Evolutionary conservation across 805 yeast species (phyloP), one percentile per base, ranked within the genome.

Genomic region (Teunomyces kruisii): DNA sequence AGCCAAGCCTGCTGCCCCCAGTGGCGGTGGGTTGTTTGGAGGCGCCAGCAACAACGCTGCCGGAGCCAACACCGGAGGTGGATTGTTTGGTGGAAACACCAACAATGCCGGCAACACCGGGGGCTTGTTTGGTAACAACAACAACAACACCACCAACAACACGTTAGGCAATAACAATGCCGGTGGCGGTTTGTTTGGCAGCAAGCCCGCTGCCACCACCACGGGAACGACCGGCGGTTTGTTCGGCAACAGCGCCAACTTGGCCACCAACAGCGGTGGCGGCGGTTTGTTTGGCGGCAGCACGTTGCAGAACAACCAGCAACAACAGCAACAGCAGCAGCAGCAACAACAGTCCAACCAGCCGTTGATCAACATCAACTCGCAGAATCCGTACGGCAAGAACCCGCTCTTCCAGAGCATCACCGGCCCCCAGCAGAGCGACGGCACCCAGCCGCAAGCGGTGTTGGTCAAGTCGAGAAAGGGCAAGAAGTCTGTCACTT

Each of bases 321-420:
- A 48, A 54, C 57, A 46, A 30, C 62, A 55, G 31, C 57, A 49
- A 29, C 61, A 52, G 31, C 57, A 44, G 14, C 55, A 19, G 22
- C 22, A 19, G 33, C 57, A 49, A 29, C 61, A 53, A 32, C 57
- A 43, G 13, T 55, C 44, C 39, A 61, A 50, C 30, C 66, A 55
- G 39, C 52, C 64, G 16, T 50, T 64, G 39, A 57, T 57, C 27
- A 68, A 59, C 46, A 61, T 70, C 43, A 59, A 53, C 39, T 54
- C 69, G 2, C 67, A 62, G 43, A 67, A 85, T 59, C 96, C 97
- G 36, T 91, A 88, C 59, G 96, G 96, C 1, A 76, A 80, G 39
- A 83, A 84, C 54, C 86, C 90, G 5, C 69, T 91, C 42, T 88
- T 87, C 52, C 71, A 66, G 44, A 68, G 74, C 42, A 62, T 74